Conservation (phyloP, 441 rosid species). For the Adansonia rubrostipa region DNA sequence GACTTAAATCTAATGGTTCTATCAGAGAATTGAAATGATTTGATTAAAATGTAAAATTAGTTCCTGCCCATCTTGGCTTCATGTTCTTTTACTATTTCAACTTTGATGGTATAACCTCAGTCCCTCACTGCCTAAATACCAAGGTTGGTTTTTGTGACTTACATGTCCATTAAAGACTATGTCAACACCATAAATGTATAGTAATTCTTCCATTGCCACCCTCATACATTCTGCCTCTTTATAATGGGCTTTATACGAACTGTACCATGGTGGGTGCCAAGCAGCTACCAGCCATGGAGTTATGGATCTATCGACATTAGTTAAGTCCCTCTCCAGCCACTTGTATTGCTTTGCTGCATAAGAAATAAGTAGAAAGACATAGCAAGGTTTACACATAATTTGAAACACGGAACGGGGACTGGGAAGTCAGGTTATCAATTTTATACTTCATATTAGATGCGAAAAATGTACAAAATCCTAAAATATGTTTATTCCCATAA, state of each 20-base stretch:
- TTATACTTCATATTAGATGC: not conserved
- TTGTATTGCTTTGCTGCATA: conserved; percentile 50
- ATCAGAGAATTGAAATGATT: conserved; percentile 5
- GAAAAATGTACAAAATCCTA: not conserved
- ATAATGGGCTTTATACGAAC: conserved; percentile 60
- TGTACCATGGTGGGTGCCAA: conserved; percentile 69
- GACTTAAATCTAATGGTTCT: not conserved
- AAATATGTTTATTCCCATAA: not conserved
- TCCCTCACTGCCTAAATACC: not conserved
- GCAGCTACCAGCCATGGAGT: conserved; percentile 67
- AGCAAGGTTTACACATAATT: not conserved
- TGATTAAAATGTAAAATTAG: conserved; percentile 5
- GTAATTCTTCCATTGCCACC: conserved; percentile 55
- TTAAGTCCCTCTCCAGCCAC: conserved; percentile 61
- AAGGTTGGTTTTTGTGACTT: conserved; percentile 28
- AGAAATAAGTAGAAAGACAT: conserved; percentile 12
- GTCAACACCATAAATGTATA: conserved; percentile 55
- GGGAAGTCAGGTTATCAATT: not conserved
- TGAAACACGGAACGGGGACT: not conserved
- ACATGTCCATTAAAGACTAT: conserved; percentile 65
- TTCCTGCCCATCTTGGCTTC: not conserved
- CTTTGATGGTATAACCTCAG: not conserved
- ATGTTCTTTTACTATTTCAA: not conserved
- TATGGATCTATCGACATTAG: conserved; percentile 46
- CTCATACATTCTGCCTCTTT: conserved; percentile 68